Conservation (phyloP, 108 stramenopile genomes). For the Cyclotella sp. region DNA sequence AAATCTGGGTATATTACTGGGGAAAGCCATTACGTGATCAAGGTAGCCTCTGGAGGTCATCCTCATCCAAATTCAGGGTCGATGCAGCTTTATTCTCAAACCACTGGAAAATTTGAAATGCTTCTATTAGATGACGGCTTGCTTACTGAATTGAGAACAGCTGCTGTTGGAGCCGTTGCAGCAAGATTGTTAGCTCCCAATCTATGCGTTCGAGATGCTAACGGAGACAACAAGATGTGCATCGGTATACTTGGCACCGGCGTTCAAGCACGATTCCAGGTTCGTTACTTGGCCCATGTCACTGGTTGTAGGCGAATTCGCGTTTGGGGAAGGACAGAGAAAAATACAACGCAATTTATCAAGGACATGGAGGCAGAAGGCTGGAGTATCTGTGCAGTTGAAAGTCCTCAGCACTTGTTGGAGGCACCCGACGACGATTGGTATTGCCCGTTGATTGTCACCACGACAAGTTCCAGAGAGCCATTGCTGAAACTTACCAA, state of each 20-base stretch:
- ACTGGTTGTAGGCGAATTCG: constrained; percentile 59
- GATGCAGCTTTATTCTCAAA: constrained; percentile 76
- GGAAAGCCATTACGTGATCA: constrained; percentile 66
- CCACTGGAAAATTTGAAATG: constrained; percentile 63
- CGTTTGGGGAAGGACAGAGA: constrained; percentile 62
- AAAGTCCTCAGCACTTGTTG: constrained; percentile 50
- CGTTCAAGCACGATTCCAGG: constrained; percentile 73
- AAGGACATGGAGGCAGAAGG: constrained; percentile 63
- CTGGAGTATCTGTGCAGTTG: constrained; percentile 49
- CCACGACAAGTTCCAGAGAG: constrained; percentile 69
- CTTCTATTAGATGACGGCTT: constrained; percentile 72
- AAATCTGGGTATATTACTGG: constrained; percentile 75
- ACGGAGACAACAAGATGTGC: not conserved
- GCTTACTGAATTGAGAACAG: constrained; percentile 76
- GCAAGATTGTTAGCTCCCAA: constrained; percentile 56
- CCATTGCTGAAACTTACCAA: constrained; percentile 43
- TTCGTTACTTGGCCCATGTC: constrained; percentile 53
- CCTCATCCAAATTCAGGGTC: constrained; percentile 67
- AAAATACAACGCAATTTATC: constrained; percentile 42
- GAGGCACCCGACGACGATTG: not conserved
- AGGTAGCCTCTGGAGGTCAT: constrained; percentile 72
- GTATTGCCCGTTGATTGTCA: constrained; percentile 65
- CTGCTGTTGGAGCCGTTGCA: constrained; percentile 76
- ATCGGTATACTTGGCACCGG: constrained; percentile 78
- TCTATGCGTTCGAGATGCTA: not conserved